Conservation (phyloP, 2,329 filamentous ascomycete species). For the Fusarium decemcellulare region DNA sequence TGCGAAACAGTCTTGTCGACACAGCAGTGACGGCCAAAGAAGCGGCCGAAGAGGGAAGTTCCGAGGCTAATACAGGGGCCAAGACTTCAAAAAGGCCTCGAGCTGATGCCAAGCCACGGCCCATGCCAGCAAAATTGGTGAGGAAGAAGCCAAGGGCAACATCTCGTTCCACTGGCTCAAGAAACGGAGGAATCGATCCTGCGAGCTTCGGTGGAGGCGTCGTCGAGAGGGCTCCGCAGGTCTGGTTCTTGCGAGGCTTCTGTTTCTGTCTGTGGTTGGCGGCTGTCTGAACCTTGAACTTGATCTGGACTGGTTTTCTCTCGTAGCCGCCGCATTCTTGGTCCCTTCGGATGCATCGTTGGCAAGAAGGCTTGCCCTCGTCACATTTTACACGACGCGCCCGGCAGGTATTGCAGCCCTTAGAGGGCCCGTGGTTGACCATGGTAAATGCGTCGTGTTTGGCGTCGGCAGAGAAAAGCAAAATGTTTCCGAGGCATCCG, state of each 20-base stretch:
- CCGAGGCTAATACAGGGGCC: conserved; percentile 12
- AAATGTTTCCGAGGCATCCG: not conserved
- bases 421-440: conserved; percentile 31
- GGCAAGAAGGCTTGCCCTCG: conserved; percentile 26
- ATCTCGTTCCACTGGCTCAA: conserved; percentile 15
- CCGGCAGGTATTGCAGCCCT: conserved; percentile 29
- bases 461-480: not conserved
- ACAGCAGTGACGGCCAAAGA: conserved; percentile 19
- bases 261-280: not conserved
- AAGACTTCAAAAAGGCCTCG: conserved; percentile 29
- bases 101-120: conserved; percentile 12
- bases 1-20: conserved; percentile 10
- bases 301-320: conserved; percentile 8
- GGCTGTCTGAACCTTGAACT: conserved; percentile 17
- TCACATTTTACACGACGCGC: conserved; percentile 28
- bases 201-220: not conserved
- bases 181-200: not conserved
- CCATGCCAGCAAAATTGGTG: conserved; percentile 11
- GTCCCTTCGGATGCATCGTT: conserved; percentile 12
- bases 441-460: conserved; percentile 4
- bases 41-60: conserved; percentile 13
- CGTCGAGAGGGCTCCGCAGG: not conserved
- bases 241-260: conserved; percentile 1
- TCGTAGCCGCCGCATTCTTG: conserved; percentile 27
- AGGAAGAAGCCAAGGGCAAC: conserved; percentile 23